Conservation (phyloP, 2,329 filamentous ascomycete species). For the Leptographium lundbergii region DNA sequence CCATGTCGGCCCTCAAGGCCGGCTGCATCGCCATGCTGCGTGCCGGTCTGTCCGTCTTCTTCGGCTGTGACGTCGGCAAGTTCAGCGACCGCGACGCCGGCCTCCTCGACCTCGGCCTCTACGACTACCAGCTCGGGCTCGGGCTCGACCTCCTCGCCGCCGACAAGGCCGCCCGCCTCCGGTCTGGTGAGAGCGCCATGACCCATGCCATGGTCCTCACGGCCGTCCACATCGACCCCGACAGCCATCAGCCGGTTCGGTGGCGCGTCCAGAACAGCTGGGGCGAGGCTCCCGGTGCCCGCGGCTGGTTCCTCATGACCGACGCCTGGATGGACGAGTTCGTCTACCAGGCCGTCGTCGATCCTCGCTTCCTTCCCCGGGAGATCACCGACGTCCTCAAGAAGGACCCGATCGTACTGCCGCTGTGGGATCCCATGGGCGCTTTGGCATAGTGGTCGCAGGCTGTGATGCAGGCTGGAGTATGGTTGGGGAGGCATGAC, state of each 20-base stretch:
- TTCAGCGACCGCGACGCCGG: slow-evolving; percentile 56
- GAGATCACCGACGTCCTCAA: slow-evolving; percentile 58
- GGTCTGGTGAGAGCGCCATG: slow-evolving; percentile 68
- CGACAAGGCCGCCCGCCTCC: slow-evolving; percentile 62
- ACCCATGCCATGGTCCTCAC: slow-evolving; percentile 90
- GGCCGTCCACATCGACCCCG: slow-evolving; percentile 62
- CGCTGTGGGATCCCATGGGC: slow-evolving; percentile 74
- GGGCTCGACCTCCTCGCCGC: slow-evolving; percentile 61
- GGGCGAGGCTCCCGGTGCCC: slow-evolving; percentile 55
- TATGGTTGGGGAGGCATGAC: too few species aligned
- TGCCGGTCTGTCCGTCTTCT: slow-evolving; percentile 72
- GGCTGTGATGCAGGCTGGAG: too few species aligned
- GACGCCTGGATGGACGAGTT: slow-evolving; percentile 73
- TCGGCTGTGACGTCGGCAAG: slow-evolving; percentile 79
- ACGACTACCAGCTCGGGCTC: slow-evolving; percentile 76
- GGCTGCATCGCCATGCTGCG: slow-evolving; percentile 67
- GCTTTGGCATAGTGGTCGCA: slow-evolving; percentile 40
- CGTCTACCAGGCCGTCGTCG: slow-evolving; percentile 76
- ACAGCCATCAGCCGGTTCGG: slow-evolving; percentile 36
- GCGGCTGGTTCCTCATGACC: slow-evolving; percentile 84
- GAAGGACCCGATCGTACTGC: slow-evolving; percentile 57
- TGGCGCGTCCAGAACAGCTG: slow-evolving; percentile 87
- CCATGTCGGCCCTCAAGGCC: slow-evolving; percentile 57
- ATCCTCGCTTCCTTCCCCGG: slow-evolving; percentile 52
- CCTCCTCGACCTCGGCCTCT: slow-evolving; percentile 68